Evolutionary conservation across 768 basidiomycete genomes (phyloP).

Genomic region (Suillus cothurnatus): DNA sequence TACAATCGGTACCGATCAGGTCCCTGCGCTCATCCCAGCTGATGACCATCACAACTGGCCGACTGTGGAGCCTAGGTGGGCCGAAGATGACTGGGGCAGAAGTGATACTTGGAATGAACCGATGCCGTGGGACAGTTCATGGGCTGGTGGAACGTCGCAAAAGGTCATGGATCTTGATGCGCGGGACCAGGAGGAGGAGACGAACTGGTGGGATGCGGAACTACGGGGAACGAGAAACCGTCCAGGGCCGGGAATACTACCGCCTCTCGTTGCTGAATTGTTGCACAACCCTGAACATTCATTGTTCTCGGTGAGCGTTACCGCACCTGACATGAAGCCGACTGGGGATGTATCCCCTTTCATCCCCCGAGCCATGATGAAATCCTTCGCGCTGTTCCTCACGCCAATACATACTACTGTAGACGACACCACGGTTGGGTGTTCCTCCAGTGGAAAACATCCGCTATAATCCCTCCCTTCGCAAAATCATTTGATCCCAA

Average conservation of each 20-base stretch:
- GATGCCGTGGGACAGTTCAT: constrained; percentile 31
- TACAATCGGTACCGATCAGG: constrained; percentile 36
- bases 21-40: constrained; percentile 40
- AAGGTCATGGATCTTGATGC: constrained; percentile 57
- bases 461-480: constrained; percentile 61
- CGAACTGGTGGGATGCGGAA: constrained; percentile 67
- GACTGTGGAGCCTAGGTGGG: constrained; percentile 23
- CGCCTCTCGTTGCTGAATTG: constrained; percentile 65
- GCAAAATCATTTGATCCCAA: constrained; percentile 52
- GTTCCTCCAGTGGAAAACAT: constrained; percentile 68
- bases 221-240: constrained; percentile 47
- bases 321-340: constrained; percentile 35
- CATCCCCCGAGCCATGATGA: constrained; percentile 60
- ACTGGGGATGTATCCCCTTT: constrained; percentile 17
- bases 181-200: constrained; percentile 60
- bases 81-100: constrained; percentile 4
- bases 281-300: constrained; percentile 76
- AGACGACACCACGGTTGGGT: constrained; percentile 84
- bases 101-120: constrained; percentile 6
- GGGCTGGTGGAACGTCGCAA: constrained; percentile 23
- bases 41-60: constrained; percentile 32
- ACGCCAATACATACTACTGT: constrained; percentile 84
- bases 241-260: constrained; percentile 72
- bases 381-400: constrained; percentile 69
- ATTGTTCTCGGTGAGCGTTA: constrained; percentile 60